Percentiles rank a stretch among this genome's conserved stretches.
phyloP scores from a whole-genome alignment of 2,329 filamentous ascomycete species.

The Nigrospora oryzae region DNA sequence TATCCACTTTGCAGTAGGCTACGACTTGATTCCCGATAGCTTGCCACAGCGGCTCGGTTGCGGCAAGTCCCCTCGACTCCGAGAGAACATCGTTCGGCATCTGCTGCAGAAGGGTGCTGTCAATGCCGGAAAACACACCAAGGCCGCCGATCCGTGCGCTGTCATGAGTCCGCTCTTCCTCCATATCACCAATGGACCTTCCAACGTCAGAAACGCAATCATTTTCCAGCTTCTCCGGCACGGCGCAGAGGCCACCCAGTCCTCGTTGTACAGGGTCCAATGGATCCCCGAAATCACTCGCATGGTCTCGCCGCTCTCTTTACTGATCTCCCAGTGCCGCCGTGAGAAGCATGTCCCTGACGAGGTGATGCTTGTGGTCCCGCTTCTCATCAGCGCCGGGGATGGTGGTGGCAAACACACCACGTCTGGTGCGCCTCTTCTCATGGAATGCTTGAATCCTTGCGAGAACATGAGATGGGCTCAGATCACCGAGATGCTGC shows the following conservation, averaged over 20 bases:
- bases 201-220: too few species aligned
- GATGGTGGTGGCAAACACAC: not conserved
- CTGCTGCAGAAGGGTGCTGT: not conserved
- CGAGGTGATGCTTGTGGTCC: not conserved
- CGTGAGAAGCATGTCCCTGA: not conserved
- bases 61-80: not conserved
- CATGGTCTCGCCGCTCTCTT: not conserved
- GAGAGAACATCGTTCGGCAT: not conserved
- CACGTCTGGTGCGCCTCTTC: too few species aligned
- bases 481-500: not conserved
- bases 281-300: not conserved
- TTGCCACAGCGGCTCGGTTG: not conserved
- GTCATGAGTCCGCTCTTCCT: not conserved
- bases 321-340: not conserved
- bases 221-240: too few species aligned
- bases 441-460: not conserved
- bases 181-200: too few species aligned
- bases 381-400: not conserved
- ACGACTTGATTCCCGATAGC: not conserved
- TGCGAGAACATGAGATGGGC: not conserved
- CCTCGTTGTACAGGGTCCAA: too few species aligned
- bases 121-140: not conserved
- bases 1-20: too few species aligned
- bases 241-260: too few species aligned
- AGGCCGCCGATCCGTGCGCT: not conserved